Evolutionary conservation across 1,284 basidiomycete species (phyloP), one percentile per base, ranked within the genome.

Genomic region (Trametes polyzona): DNA sequence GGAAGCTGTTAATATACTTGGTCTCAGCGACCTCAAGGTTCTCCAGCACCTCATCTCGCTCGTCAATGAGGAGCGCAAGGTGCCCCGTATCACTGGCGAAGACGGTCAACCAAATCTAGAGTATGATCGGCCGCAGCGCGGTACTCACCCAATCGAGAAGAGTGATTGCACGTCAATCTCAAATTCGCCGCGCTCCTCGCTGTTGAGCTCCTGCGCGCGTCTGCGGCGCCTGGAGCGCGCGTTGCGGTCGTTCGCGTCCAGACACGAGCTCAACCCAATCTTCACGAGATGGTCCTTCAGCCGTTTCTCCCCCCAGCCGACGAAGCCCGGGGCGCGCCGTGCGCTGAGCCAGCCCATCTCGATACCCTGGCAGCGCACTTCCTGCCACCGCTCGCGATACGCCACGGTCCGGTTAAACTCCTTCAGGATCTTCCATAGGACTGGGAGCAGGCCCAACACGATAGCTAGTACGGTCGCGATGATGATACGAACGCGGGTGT

Each of bases 21-120:
- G 87, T 83, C 73, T 93, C 91, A 2, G 89, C 87, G 47, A 86
- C 81, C 73, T 94, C 91, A 8, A 94, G 78, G 57, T 87, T 83
- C 60, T 91, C 83, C 21, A 93, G 74, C 19, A 92, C 84, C 63
- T 82, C 79, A 58, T 89, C 87, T 23, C 92, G 79, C 69, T 92
- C 84, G 26, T 83, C 80, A 40, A 93, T 87, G 23, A 92, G 79
- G 2, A 82, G 64, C 0, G 83, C 82, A n/a, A 93, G 74, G 2
- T 75, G 75, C 12, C 80, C 78, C 0, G 88, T 91, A 65, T 92
- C 86, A 23, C 90, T 92, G 35, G 35, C 16, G 26, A 2, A 7
- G 6, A 26, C 2, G n/a, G 17, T 4, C 30, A 16, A 17, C 3
- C 19, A 27, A 1, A 17, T 2, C 11, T 2, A 23, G 1, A 8